A percentile compares a stretch with the other conserved stretches of the same genome.
phyloP scores from a whole-genome alignment of 2,329 filamentous ascomycete genomes.

The Fusarium solani-melongenae region DNA sequence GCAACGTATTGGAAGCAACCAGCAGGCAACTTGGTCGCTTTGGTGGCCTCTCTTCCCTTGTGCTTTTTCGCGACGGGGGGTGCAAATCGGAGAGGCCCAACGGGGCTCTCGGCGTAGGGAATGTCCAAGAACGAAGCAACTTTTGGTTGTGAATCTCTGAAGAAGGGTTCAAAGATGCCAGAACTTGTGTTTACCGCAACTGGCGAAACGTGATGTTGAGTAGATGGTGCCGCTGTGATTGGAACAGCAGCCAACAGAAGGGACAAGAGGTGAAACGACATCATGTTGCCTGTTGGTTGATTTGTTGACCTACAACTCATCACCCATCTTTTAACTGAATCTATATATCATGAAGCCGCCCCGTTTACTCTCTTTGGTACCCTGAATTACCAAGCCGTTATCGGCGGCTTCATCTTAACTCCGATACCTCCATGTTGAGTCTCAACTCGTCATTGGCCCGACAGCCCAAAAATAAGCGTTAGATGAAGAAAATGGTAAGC shows the following conservation, averaged over 20 bases:
- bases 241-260: not conserved
- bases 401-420: conserved; percentile 7
- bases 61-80: conserved; percentile 4
- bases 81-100: conserved; percentile 19
- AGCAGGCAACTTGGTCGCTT: conserved; percentile 1
- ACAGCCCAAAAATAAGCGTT: not conserved
- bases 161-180: conserved; percentile 23
- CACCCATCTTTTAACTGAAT: not conserved
- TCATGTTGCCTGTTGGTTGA: not conserved
- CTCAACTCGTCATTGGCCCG: not conserved
- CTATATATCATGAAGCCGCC: not conserved
- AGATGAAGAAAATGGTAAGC: not conserved
- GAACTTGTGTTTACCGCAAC: conserved; percentile 26
- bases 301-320: not conserved
- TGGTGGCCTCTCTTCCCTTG: not conserved
- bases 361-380: not conserved
- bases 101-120: conserved; percentile 25
- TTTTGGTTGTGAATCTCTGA: not conserved
- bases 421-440: conserved; percentile 12
- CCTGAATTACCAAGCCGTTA: not conserved
- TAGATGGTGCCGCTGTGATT: not conserved
- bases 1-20: conserved; percentile 33
- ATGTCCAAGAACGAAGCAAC: conserved; percentile 33
- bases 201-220: accelerated
- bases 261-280: not conserved